Base-by-base conservation (phyloP, 2,329 filamentous ascomycete genomes). In the Ophiocordyceps australis region DNA sequence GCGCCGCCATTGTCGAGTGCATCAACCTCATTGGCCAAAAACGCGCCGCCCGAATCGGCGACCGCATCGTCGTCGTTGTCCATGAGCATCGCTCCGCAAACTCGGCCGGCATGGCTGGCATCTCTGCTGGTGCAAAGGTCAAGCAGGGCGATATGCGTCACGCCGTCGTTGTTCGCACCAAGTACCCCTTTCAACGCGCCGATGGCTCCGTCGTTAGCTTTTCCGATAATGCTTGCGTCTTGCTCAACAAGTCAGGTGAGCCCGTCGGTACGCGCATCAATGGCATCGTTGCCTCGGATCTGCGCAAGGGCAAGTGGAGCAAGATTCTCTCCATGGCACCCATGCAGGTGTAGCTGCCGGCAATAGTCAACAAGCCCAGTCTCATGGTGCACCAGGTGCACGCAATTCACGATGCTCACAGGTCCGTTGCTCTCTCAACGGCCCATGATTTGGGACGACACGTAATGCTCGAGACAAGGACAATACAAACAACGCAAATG, bases 311-410 rank as follows among this genome's bases (percentile, higher is more conserved):
- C 64, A 77, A 92, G 57, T 98, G 89, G 89, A 92, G 83, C 42
- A 98, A 95, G 69, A 95, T 98, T 42, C 55, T 98, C 47, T 92
- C 81, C 39, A 69, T 98, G 65, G 89, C 89, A 28, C 86, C 89
- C 14, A 63, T 65, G 55, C 62, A 70, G 40, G 65, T 57, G 20
- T 69, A 54, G 39, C n/a, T n/a, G n/a, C n/a, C n/a, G n/a, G n/a
- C n/a, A n/a, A n/a, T n/a, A n/a, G n/a, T n/a, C n/a, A n/a, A n/a
- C n/a, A n/a, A n/a, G n/a, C n/a, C n/a, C n/a, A n/a, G n/a, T n/a
- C n/a, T n/a, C n/a, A n/a, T n/a, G n/a, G n/a, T n/a, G n/a, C n/a
- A n/a, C n/a, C n/a, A n/a, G n/a, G n/a, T n/a, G n/a, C n/a, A n/a
- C n/a, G n/a, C n/a, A n/a, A n/a, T n/a, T n/a, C n/a, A n/a, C n/a